Conservation (phyloP, 2,329 filamentous ascomycete genomes). For the Diplocarpon rosae region DNA sequence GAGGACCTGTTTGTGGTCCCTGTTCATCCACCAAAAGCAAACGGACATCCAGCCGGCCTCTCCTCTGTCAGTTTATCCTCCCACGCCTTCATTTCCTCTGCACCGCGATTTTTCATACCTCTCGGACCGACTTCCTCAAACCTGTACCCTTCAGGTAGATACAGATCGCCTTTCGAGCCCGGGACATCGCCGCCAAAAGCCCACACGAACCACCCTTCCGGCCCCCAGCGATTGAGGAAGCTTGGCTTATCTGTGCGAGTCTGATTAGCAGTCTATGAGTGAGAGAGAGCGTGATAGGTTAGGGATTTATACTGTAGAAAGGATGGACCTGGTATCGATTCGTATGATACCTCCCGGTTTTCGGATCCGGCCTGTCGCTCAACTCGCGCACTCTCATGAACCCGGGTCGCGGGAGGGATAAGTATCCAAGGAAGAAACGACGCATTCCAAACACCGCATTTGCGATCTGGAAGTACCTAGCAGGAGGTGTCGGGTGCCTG, state of each 20-base stretch:
- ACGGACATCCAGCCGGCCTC: slow-evolving; percentile 38
- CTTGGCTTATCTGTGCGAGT: slow-evolving; percentile 35
- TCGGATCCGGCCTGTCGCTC: slow-evolving; percentile 37
- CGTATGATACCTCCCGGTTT: slow-evolving; percentile 41
- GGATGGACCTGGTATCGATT: slow-evolving; percentile 49
- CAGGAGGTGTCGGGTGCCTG: slow-evolving; percentile 35
- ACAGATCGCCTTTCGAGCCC: slow-evolving; percentile 30
- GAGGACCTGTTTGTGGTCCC: no score
- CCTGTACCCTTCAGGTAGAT: slow-evolving; percentile 40
- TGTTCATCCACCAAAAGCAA: slow-evolving; percentile 16
- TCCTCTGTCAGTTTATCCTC: slow-evolving; percentile 29
- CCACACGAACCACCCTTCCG: slow-evolving; percentile 37
- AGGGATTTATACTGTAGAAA: slow-evolving; percentile 38
- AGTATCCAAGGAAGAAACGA: slow-evolving; percentile 43
- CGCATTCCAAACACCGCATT: slow-evolving; percentile 40
- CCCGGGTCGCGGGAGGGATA: slow-evolving; percentile 44
- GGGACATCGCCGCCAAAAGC: slow-evolving; percentile 36
- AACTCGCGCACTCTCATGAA: slow-evolving; percentile 31
- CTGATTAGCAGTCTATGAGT: not conserved
- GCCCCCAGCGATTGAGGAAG: slow-evolving; percentile 52
- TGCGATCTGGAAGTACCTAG: slow-evolving; percentile 31
- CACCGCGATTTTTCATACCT: slow-evolving; percentile 39
- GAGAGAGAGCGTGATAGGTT: not conserved
- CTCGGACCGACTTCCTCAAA: slow-evolving; percentile 53
- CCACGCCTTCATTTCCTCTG: slow-evolving; percentile 35